Conservation (phyloP, 441 rosid genomes). For the Erodium texanum region DNA sequence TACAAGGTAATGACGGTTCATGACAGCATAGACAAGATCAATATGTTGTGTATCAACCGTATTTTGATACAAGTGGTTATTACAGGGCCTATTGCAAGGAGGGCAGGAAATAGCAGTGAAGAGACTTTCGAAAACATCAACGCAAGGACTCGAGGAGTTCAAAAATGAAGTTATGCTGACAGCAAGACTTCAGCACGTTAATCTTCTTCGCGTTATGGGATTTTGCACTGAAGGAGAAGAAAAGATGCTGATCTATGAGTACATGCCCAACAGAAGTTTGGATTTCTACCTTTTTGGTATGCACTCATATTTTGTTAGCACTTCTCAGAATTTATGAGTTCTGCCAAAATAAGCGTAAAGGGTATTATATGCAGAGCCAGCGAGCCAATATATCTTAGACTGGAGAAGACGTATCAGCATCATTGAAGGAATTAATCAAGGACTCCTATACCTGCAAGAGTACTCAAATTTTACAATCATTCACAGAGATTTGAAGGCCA, state of each 20-base stretch:
- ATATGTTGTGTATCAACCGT: neutral
- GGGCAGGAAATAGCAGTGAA: slow-evolving; percentile 19
- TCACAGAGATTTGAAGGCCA: slow-evolving; percentile 29
- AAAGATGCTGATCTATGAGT: slow-evolving; percentile 16
- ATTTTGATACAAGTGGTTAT: neutral
- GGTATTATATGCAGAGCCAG: neutral
- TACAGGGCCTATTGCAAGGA: slow-evolving; percentile 10
- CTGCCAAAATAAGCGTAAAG: neutral
- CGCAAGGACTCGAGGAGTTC: slow-evolving; percentile 20
- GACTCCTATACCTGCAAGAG: slow-evolving; percentile 34
- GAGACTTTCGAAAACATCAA: slow-evolving; percentile 18
- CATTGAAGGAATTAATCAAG: slow-evolving; percentile 31
- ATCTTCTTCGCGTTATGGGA: slow-evolving; percentile 16
- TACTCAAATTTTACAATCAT: slow-evolving; percentile 29
- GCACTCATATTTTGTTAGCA: neutral
- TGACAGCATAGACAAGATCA: neutral
- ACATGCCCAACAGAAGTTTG: slow-evolving; percentile 18
- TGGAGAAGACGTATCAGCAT: slow-evolving; percentile 30
- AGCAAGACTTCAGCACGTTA: slow-evolving; percentile 18
- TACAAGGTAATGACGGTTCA: slow-evolving; percentile 23
- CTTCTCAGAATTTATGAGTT: neutral
- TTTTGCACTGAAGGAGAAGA: slow-evolving; percentile 18
- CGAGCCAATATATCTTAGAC: slow-evolving; percentile 9
- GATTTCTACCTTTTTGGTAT: slow-evolving; percentile 16
- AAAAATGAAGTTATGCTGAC: slow-evolving; percentile 15